phyloP scores from a whole-genome alignment of 768 basidiomycete genomes.

The Candolleomyces efflorescens region DNA sequence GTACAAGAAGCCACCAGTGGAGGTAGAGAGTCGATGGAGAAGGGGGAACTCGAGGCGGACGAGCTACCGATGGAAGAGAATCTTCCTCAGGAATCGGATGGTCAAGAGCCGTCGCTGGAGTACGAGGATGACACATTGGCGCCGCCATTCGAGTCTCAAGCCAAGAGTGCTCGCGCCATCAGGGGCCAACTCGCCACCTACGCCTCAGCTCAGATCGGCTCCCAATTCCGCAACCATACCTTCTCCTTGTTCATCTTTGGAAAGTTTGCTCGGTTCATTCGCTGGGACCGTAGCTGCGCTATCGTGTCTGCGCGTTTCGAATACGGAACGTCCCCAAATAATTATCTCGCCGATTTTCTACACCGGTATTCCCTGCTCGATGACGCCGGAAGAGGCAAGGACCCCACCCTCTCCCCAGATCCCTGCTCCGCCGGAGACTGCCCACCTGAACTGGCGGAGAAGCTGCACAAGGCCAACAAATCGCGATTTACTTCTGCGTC shows the following conservation, averaged over 20 bases:
- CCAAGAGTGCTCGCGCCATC: background rate
- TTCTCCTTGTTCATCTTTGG: constrained; percentile 27
- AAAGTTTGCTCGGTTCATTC: constrained; percentile 22
- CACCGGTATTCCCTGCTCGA: constrained; percentile 17
- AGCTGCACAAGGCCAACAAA: background rate
- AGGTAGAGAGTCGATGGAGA: background rate
- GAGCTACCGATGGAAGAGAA: too few relatives aligned
- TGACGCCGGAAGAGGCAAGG: constrained; percentile 14
- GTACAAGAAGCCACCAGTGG: background rate
- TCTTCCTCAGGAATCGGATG: background rate
- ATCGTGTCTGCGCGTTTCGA: constrained; percentile 21
- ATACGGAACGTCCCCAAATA: constrained; percentile 11
- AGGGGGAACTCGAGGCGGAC: too few relatives aligned
- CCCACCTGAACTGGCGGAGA: background rate
- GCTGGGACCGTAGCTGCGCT: constrained; percentile 31
- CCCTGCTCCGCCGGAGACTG: background rate
- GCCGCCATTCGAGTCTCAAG: background rate
- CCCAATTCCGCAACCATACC: constrained; percentile 26
- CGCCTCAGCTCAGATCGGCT: constrained; percentile 14
- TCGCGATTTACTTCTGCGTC: background rate
- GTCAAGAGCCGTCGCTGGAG: background rate
- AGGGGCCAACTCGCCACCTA: constrained; percentile 22
- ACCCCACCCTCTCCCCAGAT: background rate
- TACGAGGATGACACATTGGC: background rate
- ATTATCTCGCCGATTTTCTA: constrained; percentile 20